Evolutionary conservation across 768 basidiomycete genomes (phyloP).

Genomic region (Phaeotremella skinneri): DNA sequence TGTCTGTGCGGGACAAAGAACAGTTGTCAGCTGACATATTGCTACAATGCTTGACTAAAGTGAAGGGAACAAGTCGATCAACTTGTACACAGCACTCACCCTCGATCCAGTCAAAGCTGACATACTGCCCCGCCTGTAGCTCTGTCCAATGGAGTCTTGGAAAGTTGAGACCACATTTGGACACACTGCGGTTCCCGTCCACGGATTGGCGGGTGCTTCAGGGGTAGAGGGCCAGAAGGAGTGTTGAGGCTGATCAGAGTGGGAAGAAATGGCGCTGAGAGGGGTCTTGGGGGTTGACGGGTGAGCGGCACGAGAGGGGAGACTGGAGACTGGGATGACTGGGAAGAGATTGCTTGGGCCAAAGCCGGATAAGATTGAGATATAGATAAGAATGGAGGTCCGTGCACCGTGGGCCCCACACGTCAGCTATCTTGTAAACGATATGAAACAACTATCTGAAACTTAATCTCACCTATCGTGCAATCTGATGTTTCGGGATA

Average conservation of each 20-base stretch:
- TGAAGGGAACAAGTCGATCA: constrained; percentile 5
- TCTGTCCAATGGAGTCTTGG: neutral
- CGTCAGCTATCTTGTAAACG: neutral
- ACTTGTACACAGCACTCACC: too few relatives aligned
- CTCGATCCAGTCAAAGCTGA: constrained; percentile 9
- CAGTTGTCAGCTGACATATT: neutral
- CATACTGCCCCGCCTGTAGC: neutral
- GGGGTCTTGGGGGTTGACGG: constrained; percentile 1
- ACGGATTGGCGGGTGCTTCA: neutral
- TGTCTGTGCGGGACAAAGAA: constrained; percentile 16
- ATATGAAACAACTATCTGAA: neutral
- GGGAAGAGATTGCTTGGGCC: neutral
- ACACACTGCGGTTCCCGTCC: constrained; percentile 1
- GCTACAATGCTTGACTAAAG: constrained; percentile 12
- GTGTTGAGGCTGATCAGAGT: constrained; percentile 21
- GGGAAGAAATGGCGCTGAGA: constrained; percentile 4
- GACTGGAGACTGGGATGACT: constrained; percentile 22
- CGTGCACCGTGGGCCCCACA: neutral
- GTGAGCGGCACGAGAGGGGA: neutral
- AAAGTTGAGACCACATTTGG: constrained; percentile 11
- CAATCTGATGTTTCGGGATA: constrained; percentile 33
- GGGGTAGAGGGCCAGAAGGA: constrained; percentile 27
- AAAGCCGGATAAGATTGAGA: neutral
- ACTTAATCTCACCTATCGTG: constrained; percentile 29
- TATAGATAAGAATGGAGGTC: neutral